Conservation (phyloP, 306 rosid genomes). For the Hylodesmum podocarpum region DNA sequence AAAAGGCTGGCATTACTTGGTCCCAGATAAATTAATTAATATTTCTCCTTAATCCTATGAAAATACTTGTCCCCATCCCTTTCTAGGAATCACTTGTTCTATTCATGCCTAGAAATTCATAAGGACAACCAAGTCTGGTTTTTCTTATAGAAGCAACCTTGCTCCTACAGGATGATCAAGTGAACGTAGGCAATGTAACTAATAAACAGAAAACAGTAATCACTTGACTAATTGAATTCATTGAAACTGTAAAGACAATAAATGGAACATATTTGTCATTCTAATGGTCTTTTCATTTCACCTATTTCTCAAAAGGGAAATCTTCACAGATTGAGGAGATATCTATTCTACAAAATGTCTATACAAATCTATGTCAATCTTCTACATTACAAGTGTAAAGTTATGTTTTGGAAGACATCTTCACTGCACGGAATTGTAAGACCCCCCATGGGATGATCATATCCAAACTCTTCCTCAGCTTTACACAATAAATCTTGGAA, state of each 20-base stretch:
- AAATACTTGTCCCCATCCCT: neutral
- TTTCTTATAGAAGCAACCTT: neutral
- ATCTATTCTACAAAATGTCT: slow-evolving; percentile 15
- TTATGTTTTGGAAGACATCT: slow-evolving; percentile 17
- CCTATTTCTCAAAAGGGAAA: neutral
- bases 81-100: neutral
- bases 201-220: neutral
- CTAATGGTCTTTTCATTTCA: neutral
- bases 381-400: slow-evolving; percentile 16
- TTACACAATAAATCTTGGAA: slow-evolving; percentile 41
- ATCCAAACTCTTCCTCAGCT: slow-evolving; percentile 45
- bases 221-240: neutral
- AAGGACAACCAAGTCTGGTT: neutral
- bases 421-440: slow-evolving; percentile 51
- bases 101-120: neutral
- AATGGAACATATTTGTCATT: neutral
- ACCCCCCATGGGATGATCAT: slow-evolving; percentile 52
- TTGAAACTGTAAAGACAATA: neutral
- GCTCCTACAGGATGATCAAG: neutral
- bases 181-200: neutral
- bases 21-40: neutral
- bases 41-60: neutral
- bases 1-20: too few relatives aligned
- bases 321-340: neutral
- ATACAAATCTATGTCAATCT: slow-evolving; percentile 7